phyloP scores from a whole-genome alignment of 1,284 basidiomycete genomes.

The Cutaneotrichosporon sp. region DNA sequence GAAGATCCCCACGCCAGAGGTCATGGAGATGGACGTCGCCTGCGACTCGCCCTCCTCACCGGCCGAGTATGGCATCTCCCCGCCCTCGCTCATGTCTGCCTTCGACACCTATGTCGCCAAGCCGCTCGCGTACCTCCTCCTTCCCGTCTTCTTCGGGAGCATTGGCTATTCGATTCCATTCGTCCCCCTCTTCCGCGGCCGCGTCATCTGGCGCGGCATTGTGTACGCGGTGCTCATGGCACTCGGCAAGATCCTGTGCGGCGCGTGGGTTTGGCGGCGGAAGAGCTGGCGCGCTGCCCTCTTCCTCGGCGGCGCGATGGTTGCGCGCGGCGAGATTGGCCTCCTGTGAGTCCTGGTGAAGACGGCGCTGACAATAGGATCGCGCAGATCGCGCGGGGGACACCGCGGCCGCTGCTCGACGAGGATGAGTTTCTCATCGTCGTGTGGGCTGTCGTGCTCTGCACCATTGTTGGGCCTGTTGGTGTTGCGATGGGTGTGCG shows the following conservation, averaged over 20 bases:
- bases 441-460: slow-evolving; percentile 60
- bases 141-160: slow-evolving; percentile 62
- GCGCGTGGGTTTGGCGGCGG: slow-evolving; percentile 41
- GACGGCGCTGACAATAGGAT: slow-evolving; percentile 24
- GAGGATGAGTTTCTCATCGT: slow-evolving; percentile 57
- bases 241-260: slow-evolving; percentile 56
- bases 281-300: slow-evolving; percentile 28
- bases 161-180: slow-evolving; percentile 63
- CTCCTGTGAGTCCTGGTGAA: slow-evolving; percentile 50
- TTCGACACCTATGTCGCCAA: slow-evolving; percentile 52
- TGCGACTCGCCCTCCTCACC: too few relatives aligned
- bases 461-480: slow-evolving; percentile 59
- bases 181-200: slow-evolving; percentile 56
- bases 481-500: slow-evolving; percentile 53
- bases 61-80: too few relatives aligned
- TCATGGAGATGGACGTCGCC: too few relatives aligned
- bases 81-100: slow-evolving; percentile 24
- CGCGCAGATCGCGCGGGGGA: slow-evolving; percentile 37
- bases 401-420: slow-evolving; percentile 40
- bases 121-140: slow-evolving; percentile 53
- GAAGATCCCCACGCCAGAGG: neutral
- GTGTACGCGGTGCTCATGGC: slow-evolving; percentile 59
- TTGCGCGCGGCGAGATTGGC: slow-evolving; percentile 61
- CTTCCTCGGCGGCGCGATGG: slow-evolving; percentile 58
- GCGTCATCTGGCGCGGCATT: slow-evolving; percentile 60